These are phyloP conservation scores for Quercus parvula DNA, from an alignment of 306 rosid species.

Conservation along the genomic window DNA sequence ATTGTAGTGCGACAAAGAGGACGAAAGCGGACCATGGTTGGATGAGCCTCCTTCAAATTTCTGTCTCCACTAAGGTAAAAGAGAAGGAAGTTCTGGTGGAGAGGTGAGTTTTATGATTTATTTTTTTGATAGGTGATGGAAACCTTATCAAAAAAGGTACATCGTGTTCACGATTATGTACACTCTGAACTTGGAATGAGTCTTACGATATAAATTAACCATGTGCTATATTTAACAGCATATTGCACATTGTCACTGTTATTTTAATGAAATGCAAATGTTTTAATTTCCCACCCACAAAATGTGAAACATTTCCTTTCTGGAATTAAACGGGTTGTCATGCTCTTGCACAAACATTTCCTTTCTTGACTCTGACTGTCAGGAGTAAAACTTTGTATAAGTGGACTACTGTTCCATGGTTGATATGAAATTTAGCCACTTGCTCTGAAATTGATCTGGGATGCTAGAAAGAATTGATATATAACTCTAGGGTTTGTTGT, in stretches of 20 bases:
- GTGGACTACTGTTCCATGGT: neutral
- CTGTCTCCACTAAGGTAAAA: constrained; percentile 2
- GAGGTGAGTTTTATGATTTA: neutral
- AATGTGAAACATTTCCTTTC: neutral
- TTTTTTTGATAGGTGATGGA: too few relatives aligned
- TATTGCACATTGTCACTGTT: neutral
- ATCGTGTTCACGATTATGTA: too few relatives aligned
- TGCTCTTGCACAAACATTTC: neutral
- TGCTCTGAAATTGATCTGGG: neutral
- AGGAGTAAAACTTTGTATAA: neutral
- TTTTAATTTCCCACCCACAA: constrained; percentile 3
- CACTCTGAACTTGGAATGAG: too few relatives aligned
- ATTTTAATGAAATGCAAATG: neutral
- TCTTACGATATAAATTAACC: constrained; percentile 1
- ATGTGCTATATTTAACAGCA: constrained; percentile 9
- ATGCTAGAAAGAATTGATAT: too few relatives aligned
- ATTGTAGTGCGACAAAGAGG: constrained; percentile 81
- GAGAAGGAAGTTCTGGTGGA: neutral
- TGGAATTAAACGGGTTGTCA: neutral
- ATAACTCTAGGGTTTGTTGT: too few relatives aligned
- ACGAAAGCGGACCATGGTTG: constrained; percentile 93
- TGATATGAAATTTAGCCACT: neutral
- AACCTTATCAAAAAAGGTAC: too few relatives aligned
- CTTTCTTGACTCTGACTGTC: neutral
- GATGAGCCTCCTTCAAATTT: constrained; percentile 38